phyloP scores from a whole-genome alignment of 1,284 basidiomycete species.

The Hymenochaete sp. region DNA sequence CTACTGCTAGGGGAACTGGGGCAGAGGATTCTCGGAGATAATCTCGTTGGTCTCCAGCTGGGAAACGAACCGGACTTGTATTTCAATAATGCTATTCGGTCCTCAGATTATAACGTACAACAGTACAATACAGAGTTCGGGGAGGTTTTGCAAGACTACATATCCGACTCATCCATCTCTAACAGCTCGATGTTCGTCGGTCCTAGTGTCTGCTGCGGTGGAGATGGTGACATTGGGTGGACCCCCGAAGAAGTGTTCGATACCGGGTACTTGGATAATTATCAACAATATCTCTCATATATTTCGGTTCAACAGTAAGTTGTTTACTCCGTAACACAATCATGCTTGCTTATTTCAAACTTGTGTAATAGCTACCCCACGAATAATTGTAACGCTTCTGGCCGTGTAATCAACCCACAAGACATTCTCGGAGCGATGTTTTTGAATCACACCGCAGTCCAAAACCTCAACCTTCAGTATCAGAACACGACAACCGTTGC shows the following conservation, averaged over 20 bases:
- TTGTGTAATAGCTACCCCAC: constrained; percentile 14
- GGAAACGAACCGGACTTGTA: constrained; percentile 72
- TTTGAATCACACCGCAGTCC: constrained; percentile 28
- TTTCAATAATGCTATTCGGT: constrained; percentile 28
- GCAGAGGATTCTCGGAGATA: constrained; percentile 45
- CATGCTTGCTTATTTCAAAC: neutral
- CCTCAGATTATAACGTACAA: constrained; percentile 31
- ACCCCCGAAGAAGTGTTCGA: constrained; percentile 36
- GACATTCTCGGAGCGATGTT: constrained; percentile 8
- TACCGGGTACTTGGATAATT: constrained; percentile 38
- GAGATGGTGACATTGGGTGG: constrained; percentile 27
- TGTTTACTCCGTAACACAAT: neutral
- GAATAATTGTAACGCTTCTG: constrained; percentile 17
- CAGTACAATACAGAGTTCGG: constrained; percentile 47
- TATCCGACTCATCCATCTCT: constrained; percentile 29
- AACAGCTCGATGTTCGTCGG: constrained; percentile 34
- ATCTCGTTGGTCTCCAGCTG: constrained; percentile 49
- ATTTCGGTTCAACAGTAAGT: constrained; percentile 22
- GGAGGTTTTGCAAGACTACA: constrained; percentile 33
- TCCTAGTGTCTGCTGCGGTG: constrained; percentile 39
- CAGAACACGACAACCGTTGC: constrained; percentile 20
- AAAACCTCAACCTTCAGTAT: constrained; percentile 25
- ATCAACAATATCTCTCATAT: constrained; percentile 23
- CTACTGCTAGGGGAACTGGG: constrained; percentile 42
- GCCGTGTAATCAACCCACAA: constrained; percentile 12